phyloP scores from a whole-genome alignment of 768 basidiomycete genomes.

The Dentipellis fragilis region DNA sequence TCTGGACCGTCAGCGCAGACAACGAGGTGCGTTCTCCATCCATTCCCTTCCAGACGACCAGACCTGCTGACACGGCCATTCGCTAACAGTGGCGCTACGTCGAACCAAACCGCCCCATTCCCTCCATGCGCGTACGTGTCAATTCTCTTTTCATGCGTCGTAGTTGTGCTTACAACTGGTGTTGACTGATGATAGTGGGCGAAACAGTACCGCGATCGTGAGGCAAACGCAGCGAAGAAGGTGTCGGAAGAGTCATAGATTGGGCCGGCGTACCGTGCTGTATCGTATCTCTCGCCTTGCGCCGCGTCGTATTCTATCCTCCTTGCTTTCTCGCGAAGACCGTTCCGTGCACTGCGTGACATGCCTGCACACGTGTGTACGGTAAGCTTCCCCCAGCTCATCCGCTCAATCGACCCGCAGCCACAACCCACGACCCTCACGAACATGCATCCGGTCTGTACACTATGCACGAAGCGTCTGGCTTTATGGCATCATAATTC shows the following conservation, averaged over 20 bases:
- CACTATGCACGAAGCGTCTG: too few relatives aligned
- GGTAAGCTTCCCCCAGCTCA: neutral
- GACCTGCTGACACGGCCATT: neutral
- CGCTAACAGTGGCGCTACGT: slow-evolving; percentile 7
- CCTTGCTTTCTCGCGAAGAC: neutral
- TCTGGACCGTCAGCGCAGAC: slow-evolving; percentile 67
- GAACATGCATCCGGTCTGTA: too few relatives aligned
- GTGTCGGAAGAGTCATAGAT: slow-evolving; percentile 8
- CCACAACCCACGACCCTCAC: neutral
- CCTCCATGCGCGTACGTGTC: slow-evolving; percentile 13
- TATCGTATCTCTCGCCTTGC: neutral
- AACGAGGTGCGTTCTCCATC: slow-evolving; percentile 54
- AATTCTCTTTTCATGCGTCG: neutral
- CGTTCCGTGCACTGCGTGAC: neutral
- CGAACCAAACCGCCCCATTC: slow-evolving; percentile 11
- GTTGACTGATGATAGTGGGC: slow-evolving; percentile 7
- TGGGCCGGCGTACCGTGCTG: neutral
- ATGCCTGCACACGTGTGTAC: neutral
- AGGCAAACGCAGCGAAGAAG: slow-evolving; percentile 1
- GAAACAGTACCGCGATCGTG: slow-evolving; percentile 8
- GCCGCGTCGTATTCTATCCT: neutral
- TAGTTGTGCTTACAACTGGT: neutral
- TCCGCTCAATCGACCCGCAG: neutral
- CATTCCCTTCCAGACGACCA: neutral
- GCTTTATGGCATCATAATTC: too few relatives aligned